A percentile compares a stretch with the other conserved stretches of the same genome.
Evolutionary conservation across 1,139 yeast genomes (phyloP).

Genomic region (Nakaseomyces uthaithaninus): DNA sequence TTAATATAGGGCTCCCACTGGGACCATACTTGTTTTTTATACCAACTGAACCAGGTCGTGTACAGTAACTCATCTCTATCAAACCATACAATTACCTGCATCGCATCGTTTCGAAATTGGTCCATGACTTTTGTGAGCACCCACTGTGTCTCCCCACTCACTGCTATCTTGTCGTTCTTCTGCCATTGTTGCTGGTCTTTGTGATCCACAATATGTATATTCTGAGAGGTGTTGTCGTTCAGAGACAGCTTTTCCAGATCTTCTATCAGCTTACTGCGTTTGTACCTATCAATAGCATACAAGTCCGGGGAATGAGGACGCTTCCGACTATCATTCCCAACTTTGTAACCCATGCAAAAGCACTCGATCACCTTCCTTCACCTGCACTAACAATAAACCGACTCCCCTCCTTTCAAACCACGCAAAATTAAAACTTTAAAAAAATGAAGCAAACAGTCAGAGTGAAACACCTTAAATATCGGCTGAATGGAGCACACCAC

Average conservation of each 20-base stretch:
- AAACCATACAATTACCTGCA: conserved; percentile 26
- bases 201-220: conserved; percentile 9
- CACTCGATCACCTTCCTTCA: no score
- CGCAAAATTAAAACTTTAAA: no score
- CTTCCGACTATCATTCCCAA: conserved; percentile 12
- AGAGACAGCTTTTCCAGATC: conserved; percentile 27
- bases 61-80: conserved; percentile 19
- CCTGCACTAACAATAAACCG: no score
- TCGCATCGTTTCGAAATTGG: conserved; percentile 17
- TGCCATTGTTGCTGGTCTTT: background rate
- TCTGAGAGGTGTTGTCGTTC: conserved; percentile 8
- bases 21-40: conserved; percentile 8
- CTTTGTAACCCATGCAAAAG: conserved; percentile 1
- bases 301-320: conserved; percentile 25
- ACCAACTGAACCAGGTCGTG: conserved; percentile 25
- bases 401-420: no score
- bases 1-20: conserved; percentile 6
- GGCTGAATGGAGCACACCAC: no score
- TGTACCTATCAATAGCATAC: conserved; percentile 26
- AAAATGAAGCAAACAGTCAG: no score
- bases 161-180: background rate
- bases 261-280: conserved; percentile 23
- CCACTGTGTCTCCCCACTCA: conserved; percentile 1
- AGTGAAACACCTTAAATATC: no score
- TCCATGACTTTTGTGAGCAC: conserved; percentile 10